A percentile compares a stretch with the other conserved stretches of the same genome.
Evolutionary conservation across 805 yeast species (phyloP).

Genomic region (Wickerhamiella hasegawae): DNA sequence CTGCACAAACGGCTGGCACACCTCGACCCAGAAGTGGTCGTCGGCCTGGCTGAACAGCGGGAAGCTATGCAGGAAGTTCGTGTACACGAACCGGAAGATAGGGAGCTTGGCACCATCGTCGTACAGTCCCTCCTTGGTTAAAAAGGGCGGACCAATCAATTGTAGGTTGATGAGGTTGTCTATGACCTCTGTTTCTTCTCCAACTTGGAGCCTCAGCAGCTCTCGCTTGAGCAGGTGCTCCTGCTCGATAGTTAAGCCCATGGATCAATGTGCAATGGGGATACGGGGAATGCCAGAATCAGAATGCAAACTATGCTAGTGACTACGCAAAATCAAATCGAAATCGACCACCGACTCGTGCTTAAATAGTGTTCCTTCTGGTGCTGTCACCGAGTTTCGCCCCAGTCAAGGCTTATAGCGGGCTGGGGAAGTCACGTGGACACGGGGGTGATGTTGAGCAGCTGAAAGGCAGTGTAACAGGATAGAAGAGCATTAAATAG

Average conservation of each 20-base stretch:
- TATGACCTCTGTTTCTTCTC: slow-evolving; percentile 43
- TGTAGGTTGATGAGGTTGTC: slow-evolving; percentile 48
- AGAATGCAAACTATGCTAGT: too few species aligned
- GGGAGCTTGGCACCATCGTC: slow-evolving; percentile 35
- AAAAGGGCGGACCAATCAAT: slow-evolving; percentile 66
- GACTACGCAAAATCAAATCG: too few species aligned
- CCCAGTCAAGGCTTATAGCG: too few species aligned
- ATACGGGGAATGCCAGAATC: too few species aligned
- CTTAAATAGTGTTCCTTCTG: too few species aligned
- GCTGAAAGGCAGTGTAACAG: too few species aligned
- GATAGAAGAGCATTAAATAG: too few species aligned
- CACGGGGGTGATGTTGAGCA: too few species aligned
- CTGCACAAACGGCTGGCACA: slow-evolving; percentile 70
- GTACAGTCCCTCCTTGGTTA: slow-evolving; percentile 28
- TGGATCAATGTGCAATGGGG: too few species aligned
- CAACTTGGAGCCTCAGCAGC: slow-evolving; percentile 45
- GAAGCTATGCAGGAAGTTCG: slow-evolving; percentile 45
- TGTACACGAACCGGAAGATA: slow-evolving; percentile 47
- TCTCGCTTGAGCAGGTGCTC: slow-evolving; percentile 84
- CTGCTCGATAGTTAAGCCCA: slow-evolving; percentile 23
- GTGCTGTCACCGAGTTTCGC: too few species aligned
- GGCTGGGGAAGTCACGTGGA: too few species aligned
- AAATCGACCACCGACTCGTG: too few species aligned
- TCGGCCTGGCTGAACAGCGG: slow-evolving; percentile 43
- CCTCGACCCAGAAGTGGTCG: slow-evolving; percentile 60